A percentile compares a stretch with the other conserved stretches of the same genome.
Conservation (phyloP, 306 rosid genomes). For the Echinosophora koreensis region DNA sequence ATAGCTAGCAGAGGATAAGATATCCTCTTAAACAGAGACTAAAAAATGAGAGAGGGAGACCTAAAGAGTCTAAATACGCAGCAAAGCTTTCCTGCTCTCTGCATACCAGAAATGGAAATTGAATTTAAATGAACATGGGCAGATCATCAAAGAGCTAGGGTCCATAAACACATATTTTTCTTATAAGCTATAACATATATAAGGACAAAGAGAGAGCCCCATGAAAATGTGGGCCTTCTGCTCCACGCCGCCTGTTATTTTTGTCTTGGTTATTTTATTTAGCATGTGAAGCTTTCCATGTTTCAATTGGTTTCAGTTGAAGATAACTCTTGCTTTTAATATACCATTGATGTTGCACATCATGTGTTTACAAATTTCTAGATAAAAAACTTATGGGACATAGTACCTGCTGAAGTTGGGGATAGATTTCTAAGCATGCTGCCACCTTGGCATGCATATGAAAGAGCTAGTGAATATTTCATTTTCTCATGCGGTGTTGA, state of each 20-base stretch:
- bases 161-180: not conserved
- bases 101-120: not conserved
- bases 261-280: slow-evolving; percentile 14
- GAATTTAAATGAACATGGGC: not conserved
- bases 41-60: not conserved
- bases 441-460: slow-evolving; percentile 99
- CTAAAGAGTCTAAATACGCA: not conserved
- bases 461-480: slow-evolving; percentile 92
- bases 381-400: slow-evolving; percentile 76
- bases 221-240: slow-evolving; percentile 23
- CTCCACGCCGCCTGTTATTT: not conserved
- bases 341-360: slow-evolving; percentile 23
- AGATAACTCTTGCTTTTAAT: slow-evolving; percentile 40
- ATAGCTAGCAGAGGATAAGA: not conserved
- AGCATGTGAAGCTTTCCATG: slow-evolving; percentile 17
- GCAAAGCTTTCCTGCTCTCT: not conserved
- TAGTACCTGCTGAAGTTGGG: slow-evolving; percentile 81
- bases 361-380: slow-evolving; percentile 45
- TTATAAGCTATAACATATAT: not conserved
- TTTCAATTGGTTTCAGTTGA: slow-evolving; percentile 40
- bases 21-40: not conserved
- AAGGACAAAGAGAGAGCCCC: slow-evolving; percentile 2
- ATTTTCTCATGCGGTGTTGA: slow-evolving; percentile 74
- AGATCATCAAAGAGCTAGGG: slow-evolving; percentile 4
- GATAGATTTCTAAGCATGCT: slow-evolving; percentile 93